Conservation (phyloP, 805 yeast species). For the Lachancea mirantina region DNA sequence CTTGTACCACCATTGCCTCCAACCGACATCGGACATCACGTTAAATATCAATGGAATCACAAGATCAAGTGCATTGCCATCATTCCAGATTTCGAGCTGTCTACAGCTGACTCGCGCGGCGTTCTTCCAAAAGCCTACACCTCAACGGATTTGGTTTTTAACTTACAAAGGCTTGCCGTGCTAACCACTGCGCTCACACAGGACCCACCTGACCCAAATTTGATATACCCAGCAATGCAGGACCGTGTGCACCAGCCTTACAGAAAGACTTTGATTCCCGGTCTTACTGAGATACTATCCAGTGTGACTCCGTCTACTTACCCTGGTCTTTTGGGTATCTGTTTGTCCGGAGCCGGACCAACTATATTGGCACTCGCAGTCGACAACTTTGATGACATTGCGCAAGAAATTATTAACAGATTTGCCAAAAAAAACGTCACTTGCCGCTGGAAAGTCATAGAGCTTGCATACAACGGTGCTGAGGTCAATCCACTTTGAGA, state of each 20-base stretch:
- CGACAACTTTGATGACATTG: constrained; percentile 75
- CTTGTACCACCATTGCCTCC: constrained; percentile 79
- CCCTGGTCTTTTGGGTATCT: constrained; percentile 85
- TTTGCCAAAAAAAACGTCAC: constrained; percentile 59
- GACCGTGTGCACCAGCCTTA: constrained; percentile 97
- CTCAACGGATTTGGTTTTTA: constrained; percentile 79
- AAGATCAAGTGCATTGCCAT: constrained; percentile 83
- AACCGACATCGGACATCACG: constrained; percentile 74
- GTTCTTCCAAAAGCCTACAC: constrained; percentile 79
- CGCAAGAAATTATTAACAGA: constrained; percentile 61
- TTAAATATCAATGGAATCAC: constrained; percentile 75
- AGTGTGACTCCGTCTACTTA: constrained; percentile 75
- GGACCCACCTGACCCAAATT: constrained; percentile 70
- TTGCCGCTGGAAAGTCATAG: constrained; percentile 79
- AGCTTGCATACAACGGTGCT: constrained; percentile 86
- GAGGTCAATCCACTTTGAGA: no score
- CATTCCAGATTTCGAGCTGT: constrained; percentile 89
- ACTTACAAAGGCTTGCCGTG: constrained; percentile 87
- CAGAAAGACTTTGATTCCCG: constrained; percentile 86
- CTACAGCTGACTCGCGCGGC: constrained; percentile 85
- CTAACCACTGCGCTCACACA: constrained; percentile 88
- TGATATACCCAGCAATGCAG: constrained; percentile 93
- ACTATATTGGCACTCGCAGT: constrained; percentile 93
- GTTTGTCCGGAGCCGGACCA: constrained; percentile 97
- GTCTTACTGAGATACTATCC: constrained; percentile 70